Conservation (phyloP, 1,284 basidiomycete genomes). For the Irpex rosettiformis region DNA sequence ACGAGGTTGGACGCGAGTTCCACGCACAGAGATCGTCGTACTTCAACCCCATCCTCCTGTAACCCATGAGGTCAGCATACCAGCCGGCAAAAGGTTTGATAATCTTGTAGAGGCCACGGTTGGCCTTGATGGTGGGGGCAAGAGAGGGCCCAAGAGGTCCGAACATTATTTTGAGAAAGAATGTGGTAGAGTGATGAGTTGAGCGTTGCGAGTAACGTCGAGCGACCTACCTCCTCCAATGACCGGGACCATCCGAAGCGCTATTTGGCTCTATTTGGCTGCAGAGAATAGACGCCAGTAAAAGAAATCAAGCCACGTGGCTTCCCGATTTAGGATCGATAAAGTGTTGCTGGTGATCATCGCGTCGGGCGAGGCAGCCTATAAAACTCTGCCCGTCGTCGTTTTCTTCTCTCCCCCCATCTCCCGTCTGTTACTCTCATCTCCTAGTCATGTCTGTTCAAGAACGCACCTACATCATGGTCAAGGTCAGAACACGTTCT, state of each 20-base stretch:
- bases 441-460: constrained; percentile 49
- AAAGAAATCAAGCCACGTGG: not conserved
- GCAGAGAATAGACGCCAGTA: constrained; percentile 7
- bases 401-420: constrained; percentile 26
- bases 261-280: constrained; percentile 35
- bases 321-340: constrained; percentile 30
- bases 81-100: constrained; percentile 82
- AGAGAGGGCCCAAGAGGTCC: constrained; percentile 78
- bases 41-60: constrained; percentile 87
- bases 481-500: constrained; percentile 56
- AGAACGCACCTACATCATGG: constrained; percentile 88
- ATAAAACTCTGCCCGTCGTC: constrained; percentile 32
- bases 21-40: constrained; percentile 91
- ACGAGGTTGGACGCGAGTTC: constrained; percentile 11
- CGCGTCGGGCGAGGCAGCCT: constrained; percentile 19
- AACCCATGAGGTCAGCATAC: constrained; percentile 82
- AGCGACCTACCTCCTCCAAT: constrained; percentile 8
- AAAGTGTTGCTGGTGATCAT: constrained; percentile 17
- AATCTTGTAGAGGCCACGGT: constrained; percentile 61
- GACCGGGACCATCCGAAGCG: constrained; percentile 24
- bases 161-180: constrained; percentile 32
- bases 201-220: constrained; percentile 1
- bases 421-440: constrained; percentile 27
- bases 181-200: constrained; percentile 17
- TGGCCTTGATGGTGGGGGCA: constrained; percentile 74